Percentiles rank a stretch among this genome's conserved stretches.
Conservation (phyloP, 345 rosid species). For the Laguncularia racemosa region DNA sequence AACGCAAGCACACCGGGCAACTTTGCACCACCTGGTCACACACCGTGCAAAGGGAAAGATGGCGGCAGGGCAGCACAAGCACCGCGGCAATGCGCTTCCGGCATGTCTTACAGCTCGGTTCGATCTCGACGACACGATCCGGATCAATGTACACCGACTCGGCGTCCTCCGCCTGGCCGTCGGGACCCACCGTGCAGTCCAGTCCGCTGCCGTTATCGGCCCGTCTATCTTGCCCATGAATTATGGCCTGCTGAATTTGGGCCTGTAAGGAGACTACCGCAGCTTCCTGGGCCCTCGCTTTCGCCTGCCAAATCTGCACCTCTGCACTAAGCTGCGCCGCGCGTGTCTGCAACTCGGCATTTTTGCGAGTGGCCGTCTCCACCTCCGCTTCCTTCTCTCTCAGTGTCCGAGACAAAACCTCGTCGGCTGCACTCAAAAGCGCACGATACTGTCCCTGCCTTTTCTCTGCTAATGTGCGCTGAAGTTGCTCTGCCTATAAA, state of each 20-base stretch:
- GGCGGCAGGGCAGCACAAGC: conserved; percentile 10
- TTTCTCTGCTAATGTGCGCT: conserved; percentile 67
- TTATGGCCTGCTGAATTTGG: conserved; percentile 55
- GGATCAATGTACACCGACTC: conserved; percentile 9
- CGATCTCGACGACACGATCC: not conserved
- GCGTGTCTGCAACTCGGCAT: conserved; percentile 62
- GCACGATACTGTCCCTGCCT: conserved; percentile 64
- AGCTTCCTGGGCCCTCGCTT: conserved; percentile 61
- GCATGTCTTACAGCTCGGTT: conserved; percentile 5
- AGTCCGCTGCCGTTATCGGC: conserved; percentile 1
- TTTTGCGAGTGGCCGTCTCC: conserved; percentile 53
- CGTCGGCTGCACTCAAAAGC: conserved; percentile 63
- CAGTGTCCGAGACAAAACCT: conserved; percentile 43
- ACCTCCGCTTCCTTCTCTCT: conserved; percentile 64
- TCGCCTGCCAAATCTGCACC: conserved; percentile 72
- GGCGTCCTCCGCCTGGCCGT: conserved; percentile 4
- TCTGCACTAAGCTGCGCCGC: conserved; percentile 59
- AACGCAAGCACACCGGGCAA: conserved; percentile 75
- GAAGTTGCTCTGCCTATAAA: conserved; percentile 62
- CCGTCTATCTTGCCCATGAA: conserved; percentile 72
- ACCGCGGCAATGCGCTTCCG: not conserved
- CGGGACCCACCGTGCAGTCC: not conserved
- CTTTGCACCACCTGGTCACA: conserved; percentile 76
- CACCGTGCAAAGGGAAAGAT: conserved; percentile 29
- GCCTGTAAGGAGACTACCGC: conserved; percentile 52